Evolutionary conservation across 2,329 filamentous ascomycete species (phyloP), one percentile per base, ranked within the genome.

Genomic region (Lithohypha guttulata): DNA sequence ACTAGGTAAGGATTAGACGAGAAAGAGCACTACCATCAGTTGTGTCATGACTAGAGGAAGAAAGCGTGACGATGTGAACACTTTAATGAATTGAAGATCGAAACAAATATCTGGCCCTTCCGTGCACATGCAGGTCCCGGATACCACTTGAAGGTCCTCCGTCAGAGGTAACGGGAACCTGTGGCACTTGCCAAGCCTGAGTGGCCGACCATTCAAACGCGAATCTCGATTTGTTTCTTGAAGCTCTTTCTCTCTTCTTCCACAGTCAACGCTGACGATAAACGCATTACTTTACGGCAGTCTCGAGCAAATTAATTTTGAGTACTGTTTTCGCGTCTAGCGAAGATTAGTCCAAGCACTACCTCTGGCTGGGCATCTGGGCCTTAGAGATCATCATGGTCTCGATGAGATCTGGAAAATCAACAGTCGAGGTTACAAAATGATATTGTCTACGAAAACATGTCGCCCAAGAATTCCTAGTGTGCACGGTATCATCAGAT

Each of bases 401-500:
- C 53, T 55, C 53, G 45, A 47, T 48, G 47, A 42, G 46, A 42
- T 46, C 42, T 47, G 46, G 48, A 48, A 50, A 52, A 52, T 51
- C 49, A 51, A 20, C 49, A 52, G 49, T 50, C 44, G 50, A 49
- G 48, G 50, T 42, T 41, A 52, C 50, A 52, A 35, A 22, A n/a
- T n/a, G n/a, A n/a, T n/a, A n/a, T n/a, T n/a, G n/a, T n/a, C n/a
- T 13, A 4, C 6, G 11, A 5, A 14, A 8, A 10, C n/a, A n/a
- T n/a, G n/a, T n/a, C n/a, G n/a, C n/a, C n/a, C n/a, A n/a, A n/a
- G n/a, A n/a, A n/a, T n/a, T n/a, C n/a, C n/a, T n/a, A n/a, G n/a
- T n/a, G n/a, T n/a, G n/a, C n/a, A n/a, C n/a, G n/a, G n/a, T n/a
- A n/a, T n/a, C n/a, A n/a, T n/a, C n/a, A n/a, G n/a, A 57, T 43